Conservation (phyloP, 2,329 filamentous ascomycete species). For the Penicillium brevicompactum region DNA sequence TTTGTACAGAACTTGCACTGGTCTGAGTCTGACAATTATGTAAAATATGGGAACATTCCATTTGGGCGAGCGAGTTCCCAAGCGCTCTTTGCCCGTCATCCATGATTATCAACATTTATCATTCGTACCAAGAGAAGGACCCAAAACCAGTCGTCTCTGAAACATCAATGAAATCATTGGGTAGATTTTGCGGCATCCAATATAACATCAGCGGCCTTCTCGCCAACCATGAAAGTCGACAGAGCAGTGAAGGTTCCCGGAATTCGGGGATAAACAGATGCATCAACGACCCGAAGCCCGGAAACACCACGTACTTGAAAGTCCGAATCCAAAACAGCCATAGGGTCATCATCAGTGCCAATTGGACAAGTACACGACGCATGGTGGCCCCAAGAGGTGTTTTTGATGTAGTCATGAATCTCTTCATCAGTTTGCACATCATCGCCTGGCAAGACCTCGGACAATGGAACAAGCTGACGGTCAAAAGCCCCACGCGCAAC, state of each 20-base stretch:
- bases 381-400: slow-evolving; percentile 61
- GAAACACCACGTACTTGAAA: slow-evolving; percentile 60
- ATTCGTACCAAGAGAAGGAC: too few species aligned
- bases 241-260: slow-evolving; percentile 57
- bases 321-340: slow-evolving; percentile 58
- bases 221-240: slow-evolving; percentile 58
- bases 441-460: slow-evolving; percentile 46
- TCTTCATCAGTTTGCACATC: slow-evolving; percentile 40
- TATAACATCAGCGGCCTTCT: slow-evolving; percentile 66
- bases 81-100: not conserved
- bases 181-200: slow-evolving; percentile 17
- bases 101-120: not conserved
- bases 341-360: slow-evolving; percentile 55
- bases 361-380: slow-evolving; percentile 59
- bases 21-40: not conserved
- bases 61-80: too few species aligned
- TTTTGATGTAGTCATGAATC: slow-evolving; percentile 52
- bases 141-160: too few species aligned
- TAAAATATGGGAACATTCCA: not conserved
- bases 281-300: slow-evolving; percentile 64
- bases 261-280: slow-evolving; percentile 58
- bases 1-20: not conserved
- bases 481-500: slow-evolving; percentile 53
- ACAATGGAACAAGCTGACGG: slow-evolving; percentile 44
- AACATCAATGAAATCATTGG: not conserved